Evolutionary conservation across 176 grass and related monocot species (phyloP), one percentile per base, ranked within the genome.

Genomic region (Thalia dealbata): DNA sequence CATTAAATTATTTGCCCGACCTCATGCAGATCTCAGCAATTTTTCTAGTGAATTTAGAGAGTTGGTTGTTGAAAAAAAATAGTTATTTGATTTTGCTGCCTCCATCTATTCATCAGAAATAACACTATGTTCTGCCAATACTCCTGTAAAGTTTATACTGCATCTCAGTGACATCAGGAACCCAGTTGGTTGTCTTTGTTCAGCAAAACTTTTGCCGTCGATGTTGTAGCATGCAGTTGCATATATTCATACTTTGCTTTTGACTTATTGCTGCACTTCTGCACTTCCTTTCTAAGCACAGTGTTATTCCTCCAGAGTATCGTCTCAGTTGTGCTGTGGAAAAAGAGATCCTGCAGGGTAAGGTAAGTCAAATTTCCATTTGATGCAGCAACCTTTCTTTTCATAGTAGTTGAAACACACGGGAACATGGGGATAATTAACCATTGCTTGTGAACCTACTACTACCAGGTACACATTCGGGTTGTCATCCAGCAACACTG

Each of bases 281-380:
- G 25, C 14, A 30, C 16, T 30, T 32, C 62, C n/a, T 41, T 68
- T 44, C 32, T 68, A 28, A 63, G 14, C 4, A 14, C 4, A 14
- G 22, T 27, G 61, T 63, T 63, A 9, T 45, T 66, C 0, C 0
- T 24, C 3, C 32, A 68, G 65, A 44, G 38, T 68, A 14, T 68
- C 30, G 21, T 68, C 16, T 43, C 32, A 43, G 7, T 68, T 68
- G 65, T 68, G 42, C 43, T 68, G 19, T 68, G 65, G 65, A 68
- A 35, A 15, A 68, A 22, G n/a, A 68, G 30, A 22, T 35, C 62
- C 16, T 68, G 29, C 24, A 32, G 65, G 11, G 65, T 68, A 15
- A 68, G 23, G 65, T 68, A 44, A 44, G 65, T 48, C 6, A 10
- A 48, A 0, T 68, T 68, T 43, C 38, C 38, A 68, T 44, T 22